Evolutionary conservation across 768 basidiomycete species (phyloP).

Genomic region (Agrocybe praecox): DNA sequence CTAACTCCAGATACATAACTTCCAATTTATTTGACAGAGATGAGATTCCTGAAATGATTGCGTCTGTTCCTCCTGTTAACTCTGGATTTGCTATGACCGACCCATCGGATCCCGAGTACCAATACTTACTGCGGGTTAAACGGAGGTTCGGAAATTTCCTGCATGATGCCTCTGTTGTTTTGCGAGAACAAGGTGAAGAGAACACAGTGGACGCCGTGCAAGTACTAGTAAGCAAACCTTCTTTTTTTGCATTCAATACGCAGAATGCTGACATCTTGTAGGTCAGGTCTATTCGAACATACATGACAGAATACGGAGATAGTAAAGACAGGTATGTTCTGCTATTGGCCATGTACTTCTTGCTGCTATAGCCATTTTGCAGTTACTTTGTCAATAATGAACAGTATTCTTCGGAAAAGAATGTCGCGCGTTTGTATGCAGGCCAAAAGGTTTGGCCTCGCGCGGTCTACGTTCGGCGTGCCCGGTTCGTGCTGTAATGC

Average conservation of each 20-base stretch:
- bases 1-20: no score
- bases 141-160: slow-evolving; percentile 69
- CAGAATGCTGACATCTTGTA: slow-evolving; percentile 23
- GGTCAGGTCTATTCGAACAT: slow-evolving; percentile 71
- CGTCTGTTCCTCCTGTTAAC: slow-evolving; percentile 57
- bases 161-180: slow-evolving; percentile 66
- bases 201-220: slow-evolving; percentile 83
- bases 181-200: slow-evolving; percentile 76
- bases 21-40: slow-evolving; percentile 41
- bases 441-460: slow-evolving; percentile 80
- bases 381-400: slow-evolving; percentile 64
- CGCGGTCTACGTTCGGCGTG: slow-evolving; percentile 66
- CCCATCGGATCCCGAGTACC: slow-evolving; percentile 62
- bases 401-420: slow-evolving; percentile 60
- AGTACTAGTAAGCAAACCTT: slow-evolving; percentile 52
- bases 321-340: slow-evolving; percentile 51
- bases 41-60: slow-evolving; percentile 80
- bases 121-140: slow-evolving; percentile 58
- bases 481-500: slow-evolving; percentile 45
- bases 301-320: slow-evolving; percentile 76
- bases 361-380: background rate
- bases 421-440: slow-evolving; percentile 66
- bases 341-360: background rate
- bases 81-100: slow-evolving; percentile 73
- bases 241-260: background rate